Conservation (phyloP, 805 yeast genomes). For the Jamesozyma spencerorum region DNA sequence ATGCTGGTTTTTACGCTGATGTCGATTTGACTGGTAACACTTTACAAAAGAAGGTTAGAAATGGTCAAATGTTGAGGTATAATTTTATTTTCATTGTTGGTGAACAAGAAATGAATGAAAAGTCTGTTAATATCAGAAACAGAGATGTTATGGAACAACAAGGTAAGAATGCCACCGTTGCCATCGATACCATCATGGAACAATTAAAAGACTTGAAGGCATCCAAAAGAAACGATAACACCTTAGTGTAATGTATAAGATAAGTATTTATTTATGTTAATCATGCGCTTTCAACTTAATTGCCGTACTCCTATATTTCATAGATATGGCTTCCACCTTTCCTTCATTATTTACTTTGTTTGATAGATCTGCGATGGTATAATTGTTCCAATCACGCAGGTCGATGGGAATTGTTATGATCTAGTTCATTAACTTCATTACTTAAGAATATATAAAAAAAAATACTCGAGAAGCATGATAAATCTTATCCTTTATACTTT, state of each 20-base stretch:
- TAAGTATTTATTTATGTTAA: too few species aligned
- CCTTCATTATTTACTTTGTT: too few species aligned
- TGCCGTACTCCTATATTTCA: too few species aligned
- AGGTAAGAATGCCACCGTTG: constrained; percentile 79
- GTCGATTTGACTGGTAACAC: constrained; percentile 93
- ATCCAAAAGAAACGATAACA: constrained; percentile 68
- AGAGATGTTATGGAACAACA: constrained; percentile 91
- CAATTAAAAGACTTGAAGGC: constrained; percentile 62
- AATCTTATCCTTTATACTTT: too few species aligned
- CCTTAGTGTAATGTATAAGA: constrained; percentile 18
- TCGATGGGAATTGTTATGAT: too few species aligned
- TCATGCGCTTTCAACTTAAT: too few species aligned
- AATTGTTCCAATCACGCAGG: too few species aligned
- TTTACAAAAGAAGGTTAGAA: constrained; percentile 94
- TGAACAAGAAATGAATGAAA: constrained; percentile 74
- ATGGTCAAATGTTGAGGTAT: constrained; percentile 88
- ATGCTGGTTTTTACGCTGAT: constrained; percentile 80
- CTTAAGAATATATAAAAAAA: too few species aligned
- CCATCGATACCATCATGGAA: constrained; percentile 59
- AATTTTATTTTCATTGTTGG: constrained; percentile 96
- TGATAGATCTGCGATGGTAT: too few species aligned
- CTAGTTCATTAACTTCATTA: too few species aligned
- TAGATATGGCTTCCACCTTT: too few species aligned
- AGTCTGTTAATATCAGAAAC: constrained; percentile 88
- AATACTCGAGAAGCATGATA: too few species aligned